Base-by-base conservation (phyloP, 2,329 filamentous ascomycete genomes). In the Curvularia eragrostidis region DNA sequence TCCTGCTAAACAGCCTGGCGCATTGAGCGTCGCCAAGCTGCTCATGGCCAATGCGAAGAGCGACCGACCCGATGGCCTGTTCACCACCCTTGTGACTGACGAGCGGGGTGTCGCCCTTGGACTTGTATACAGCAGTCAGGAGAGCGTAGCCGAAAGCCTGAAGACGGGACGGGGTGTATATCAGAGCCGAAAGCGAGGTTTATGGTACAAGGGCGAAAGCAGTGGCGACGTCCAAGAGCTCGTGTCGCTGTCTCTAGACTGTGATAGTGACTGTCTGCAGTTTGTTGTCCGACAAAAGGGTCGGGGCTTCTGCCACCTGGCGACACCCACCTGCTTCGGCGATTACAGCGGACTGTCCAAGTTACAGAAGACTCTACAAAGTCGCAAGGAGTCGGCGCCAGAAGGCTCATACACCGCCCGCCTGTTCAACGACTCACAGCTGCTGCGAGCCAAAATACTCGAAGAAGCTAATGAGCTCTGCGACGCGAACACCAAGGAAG, bases 401-500 rank as follows among this genome's bases (percentile, higher is more conserved):
- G 85, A 85, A 64, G 94, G 93, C 1, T 99, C 95, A 12, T 99
- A 99, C 77, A 99, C 95, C 4, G 91, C 93, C 18, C 85, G 94
- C 32, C 82, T 99, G 1, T 99, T 98, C 82, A 93, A 89, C 18
- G 95, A 99, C 63, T 87, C 91, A 67, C 93, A 96, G 76, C 84
- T 99, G 54, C 80, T 97, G 52, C 85, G 91, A 42, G 95, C 95
- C 3, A 99, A 99, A 83, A 97, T 99, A 54, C 96, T 98, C 88
- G 95, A 99, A 78, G 95, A 99, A 77, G 95, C 95, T 0, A 91
- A 96, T 72, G 95, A 99, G 80, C 84, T 99, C 41, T 97, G 94
- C 72, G 88, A 95, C 63, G 94, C 95, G 15, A 88, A 87, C 65
- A 89, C 87, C 0, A 90, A 91, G 59, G 84, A 93, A 62, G 91